Evolutionary conservation across 129 eudicot species (phyloP), one percentile per base, ranked within the genome.

Genomic region (Artemisia argyi): DNA sequence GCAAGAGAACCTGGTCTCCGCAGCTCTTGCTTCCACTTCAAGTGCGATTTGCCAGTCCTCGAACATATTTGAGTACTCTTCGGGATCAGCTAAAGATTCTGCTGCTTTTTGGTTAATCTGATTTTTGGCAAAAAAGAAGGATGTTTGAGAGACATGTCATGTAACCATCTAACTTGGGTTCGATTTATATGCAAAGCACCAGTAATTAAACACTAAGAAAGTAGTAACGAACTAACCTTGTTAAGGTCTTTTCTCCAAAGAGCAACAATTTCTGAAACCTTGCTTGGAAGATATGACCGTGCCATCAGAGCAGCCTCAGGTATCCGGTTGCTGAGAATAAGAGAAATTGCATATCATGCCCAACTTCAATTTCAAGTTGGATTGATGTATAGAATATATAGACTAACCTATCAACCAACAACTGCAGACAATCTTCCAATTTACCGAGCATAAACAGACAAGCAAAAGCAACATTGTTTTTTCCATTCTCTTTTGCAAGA

Each of bases 11-110:
- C 97, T 91, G 77, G 91, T 79, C 68, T 89, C 95, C 51, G 96
- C 86, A 79, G 86, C 89, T 89, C 81, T 89, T 44, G 88, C 83
- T 80, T 92, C 98, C 66, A 89, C 95, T 67, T 77, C 89, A 76
- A 89, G 88, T 50, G 98, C 98, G 78, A 92, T 51, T 89, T 92
- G 95, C 98, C 98, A 92, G 72, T 92, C 95, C 63, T 92, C 98
- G 80, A 92, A 92, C 89, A 92, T 74, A 84, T 92, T 92, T 42
- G 98, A 78, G 78, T 92, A 92, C 81, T 89, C 98, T 76, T 83
- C 91, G 14, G 98, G 98, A 85, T 92, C 98, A 49, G 98, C 98
- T 76, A 92, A 86, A 66, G 98, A 87, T 77, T 92, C 98, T 53
- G 98, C 96, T 65, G 98, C 98, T 87, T 89, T 92, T 68, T 79